phyloP scores from a whole-genome alignment of 2,329 filamentous ascomycete species.

The Diaporthe humulicola region DNA sequence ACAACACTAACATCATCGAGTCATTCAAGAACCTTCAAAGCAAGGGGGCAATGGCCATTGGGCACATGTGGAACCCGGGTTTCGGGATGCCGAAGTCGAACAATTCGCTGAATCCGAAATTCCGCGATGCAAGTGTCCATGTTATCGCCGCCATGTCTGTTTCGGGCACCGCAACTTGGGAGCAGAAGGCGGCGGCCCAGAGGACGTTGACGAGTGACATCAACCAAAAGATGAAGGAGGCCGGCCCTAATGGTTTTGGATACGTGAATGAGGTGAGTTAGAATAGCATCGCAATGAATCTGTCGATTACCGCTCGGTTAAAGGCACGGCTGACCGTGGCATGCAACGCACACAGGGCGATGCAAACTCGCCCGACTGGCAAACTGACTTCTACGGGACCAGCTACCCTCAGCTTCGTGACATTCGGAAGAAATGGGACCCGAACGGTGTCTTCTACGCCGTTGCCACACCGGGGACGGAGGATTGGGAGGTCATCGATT shows the following conservation, averaged over 20 bases:
- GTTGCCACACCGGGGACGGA: constrained; percentile 46
- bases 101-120: constrained; percentile 55
- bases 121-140: constrained; percentile 52
- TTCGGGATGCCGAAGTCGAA: constrained; percentile 51
- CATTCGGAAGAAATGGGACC: constrained; percentile 49
- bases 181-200: constrained; percentile 57
- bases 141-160: constrained; percentile 51
- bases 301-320: neutral
- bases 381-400: constrained; percentile 15
- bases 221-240: constrained; percentile 53
- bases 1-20: constrained; percentile 51
- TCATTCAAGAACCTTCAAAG: constrained; percentile 46
- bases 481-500: constrained; percentile 48
- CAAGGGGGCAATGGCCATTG: constrained; percentile 50
- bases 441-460: constrained; percentile 41
- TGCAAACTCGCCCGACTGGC: constrained; percentile 44
- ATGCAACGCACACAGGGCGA: constrained; percentile 46
- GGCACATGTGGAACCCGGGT: constrained; percentile 56
- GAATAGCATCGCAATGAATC: neutral
- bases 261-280: constrained; percentile 59
- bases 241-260: constrained; percentile 53
- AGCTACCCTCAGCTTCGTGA: constrained; percentile 41
- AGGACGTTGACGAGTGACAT: constrained; percentile 53
- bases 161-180: constrained; percentile 54
- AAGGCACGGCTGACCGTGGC: neutral